Evolutionary conservation across 75 land plant genomes (phyloP).

Genomic region (Cryptomeria japonica): DNA sequence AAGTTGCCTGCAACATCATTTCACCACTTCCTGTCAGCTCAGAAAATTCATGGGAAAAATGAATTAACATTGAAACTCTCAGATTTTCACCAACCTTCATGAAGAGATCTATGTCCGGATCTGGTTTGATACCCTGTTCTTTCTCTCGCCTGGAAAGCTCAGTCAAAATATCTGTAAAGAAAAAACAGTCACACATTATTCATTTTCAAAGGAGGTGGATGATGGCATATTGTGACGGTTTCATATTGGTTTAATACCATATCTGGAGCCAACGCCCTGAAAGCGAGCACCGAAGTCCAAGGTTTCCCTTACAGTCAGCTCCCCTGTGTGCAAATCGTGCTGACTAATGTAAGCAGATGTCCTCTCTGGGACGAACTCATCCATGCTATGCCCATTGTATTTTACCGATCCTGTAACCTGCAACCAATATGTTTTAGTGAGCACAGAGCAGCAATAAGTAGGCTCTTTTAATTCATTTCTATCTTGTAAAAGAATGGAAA

Average conservation of each 20-base stretch:
- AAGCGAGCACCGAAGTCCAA: slow-evolving; percentile 77
- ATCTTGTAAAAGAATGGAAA: no score
- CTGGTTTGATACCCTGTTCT: slow-evolving; percentile 67
- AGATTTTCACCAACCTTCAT: slow-evolving; percentile 59
- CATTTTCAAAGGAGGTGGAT: neutral
- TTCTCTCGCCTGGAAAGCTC: slow-evolving; percentile 84
- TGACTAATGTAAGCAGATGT: slow-evolving; percentile 85
- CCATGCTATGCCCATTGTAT: slow-evolving; percentile 53
- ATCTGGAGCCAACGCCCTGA: slow-evolving; percentile 82
- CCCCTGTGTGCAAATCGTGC: slow-evolving; percentile 74
- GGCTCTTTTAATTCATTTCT: no score
- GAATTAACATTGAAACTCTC: neutral
- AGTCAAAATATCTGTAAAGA: slow-evolving; percentile 62
- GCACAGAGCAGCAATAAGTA: neutral
- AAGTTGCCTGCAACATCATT: slow-evolving; percentile 34
- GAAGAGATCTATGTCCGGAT: slow-evolving; percentile 83
- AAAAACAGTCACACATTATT: neutral
- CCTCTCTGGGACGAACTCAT: slow-evolving; percentile 79
- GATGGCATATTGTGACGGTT: neutral
- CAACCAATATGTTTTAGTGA: neutral
- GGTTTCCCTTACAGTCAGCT: slow-evolving; percentile 85
- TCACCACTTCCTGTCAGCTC: neutral
- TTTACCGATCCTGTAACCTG: slow-evolving; percentile 26
- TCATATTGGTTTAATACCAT: no score
- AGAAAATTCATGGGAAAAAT: neutral